These are phyloP conservation scores for Candida sonorensis DNA, from an alignment of 805 yeast species.

Conservation along the genomic window DNA sequence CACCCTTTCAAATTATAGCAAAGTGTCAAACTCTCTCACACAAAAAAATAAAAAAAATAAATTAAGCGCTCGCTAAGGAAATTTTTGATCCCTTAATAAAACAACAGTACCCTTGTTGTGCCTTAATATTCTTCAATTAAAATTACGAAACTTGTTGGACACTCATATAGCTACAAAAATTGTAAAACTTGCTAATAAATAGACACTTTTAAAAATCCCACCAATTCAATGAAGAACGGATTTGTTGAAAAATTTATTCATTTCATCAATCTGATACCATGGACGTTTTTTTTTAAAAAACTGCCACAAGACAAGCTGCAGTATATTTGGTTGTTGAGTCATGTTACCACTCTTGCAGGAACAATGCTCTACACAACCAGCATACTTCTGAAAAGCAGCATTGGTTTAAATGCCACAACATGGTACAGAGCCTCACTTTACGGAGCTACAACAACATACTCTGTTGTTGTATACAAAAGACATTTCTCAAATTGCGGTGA, in stretches of 20 bases:
- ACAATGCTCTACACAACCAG: constrained; percentile 10
- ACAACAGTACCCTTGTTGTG: not conserved
- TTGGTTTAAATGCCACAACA: no score
- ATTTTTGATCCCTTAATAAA: no score
- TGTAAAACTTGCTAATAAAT: not conserved
- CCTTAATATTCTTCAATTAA: no score
- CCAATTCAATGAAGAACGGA: constrained; percentile 14
- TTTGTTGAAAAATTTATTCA: constrained; percentile 5
- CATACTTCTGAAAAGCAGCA: no score
- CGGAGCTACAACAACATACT: constrained; percentile 23
- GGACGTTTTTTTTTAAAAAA: no score
- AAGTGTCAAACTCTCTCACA: no score
- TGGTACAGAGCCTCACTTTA: constrained; percentile 18
- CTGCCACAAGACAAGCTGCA: constrained; percentile 15
- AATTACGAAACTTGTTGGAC: no score
- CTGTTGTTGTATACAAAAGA: constrained; percentile 23
- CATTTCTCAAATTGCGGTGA: constrained; percentile 15
- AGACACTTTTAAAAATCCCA: no score
- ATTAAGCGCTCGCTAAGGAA: no score
- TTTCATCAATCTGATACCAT: constrained; percentile 7
- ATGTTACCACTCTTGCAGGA: constrained; percentile 15
- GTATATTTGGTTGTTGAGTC: constrained; percentile 17
- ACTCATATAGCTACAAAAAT: no score
- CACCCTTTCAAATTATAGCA: no score
- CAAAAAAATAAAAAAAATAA: no score